phyloP scores from a whole-genome alignment of 108 stramenopile species.

The Pelagomonas calceolata region DNA sequence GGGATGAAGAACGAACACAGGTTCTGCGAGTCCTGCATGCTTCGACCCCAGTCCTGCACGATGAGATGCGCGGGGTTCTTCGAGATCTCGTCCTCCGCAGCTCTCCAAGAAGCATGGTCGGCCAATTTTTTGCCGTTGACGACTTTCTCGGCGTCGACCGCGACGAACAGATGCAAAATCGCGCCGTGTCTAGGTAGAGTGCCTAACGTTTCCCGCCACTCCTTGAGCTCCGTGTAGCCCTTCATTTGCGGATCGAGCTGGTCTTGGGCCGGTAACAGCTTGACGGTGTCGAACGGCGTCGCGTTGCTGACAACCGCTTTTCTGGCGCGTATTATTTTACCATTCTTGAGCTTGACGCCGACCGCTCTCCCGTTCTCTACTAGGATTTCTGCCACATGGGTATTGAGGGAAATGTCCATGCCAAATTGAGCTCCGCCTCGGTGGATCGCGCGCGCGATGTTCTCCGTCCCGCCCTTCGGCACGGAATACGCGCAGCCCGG shows the following conservation, averaged over 20 bases:
- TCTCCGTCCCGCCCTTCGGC: conserved; percentile 72
- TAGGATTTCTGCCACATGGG: conserved; percentile 76
- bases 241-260: conserved; percentile 15
- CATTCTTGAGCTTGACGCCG: conserved; percentile 76
- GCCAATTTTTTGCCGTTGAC: conserved; percentile 31
- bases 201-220: conserved; percentile 3
- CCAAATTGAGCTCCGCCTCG: conserved; percentile 71
- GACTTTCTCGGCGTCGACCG: conserved; percentile 58
- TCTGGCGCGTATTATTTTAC: conserved; percentile 63
- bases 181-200: conserved; percentile 71
- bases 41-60: conserved; percentile 71
- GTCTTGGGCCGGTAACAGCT: conserved; percentile 43
- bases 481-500: conserved; percentile 52
- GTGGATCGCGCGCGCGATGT: conserved; percentile 60
- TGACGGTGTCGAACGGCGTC: conserved; percentile 83
- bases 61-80: conserved; percentile 78
- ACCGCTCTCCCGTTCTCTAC: conserved; percentile 72
- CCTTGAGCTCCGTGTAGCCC: not conserved
- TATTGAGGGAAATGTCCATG: conserved; percentile 69
- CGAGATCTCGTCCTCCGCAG: conserved; percentile 18
- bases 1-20: conserved; percentile 80
- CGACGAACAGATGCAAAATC: conserved; percentile 71
- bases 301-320: conserved; percentile 88
- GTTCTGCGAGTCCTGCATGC: conserved; percentile 78
- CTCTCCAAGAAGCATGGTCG: not conserved